phyloP scores from a whole-genome alignment of 148 eudicot species.

The Camellia japonica region DNA sequence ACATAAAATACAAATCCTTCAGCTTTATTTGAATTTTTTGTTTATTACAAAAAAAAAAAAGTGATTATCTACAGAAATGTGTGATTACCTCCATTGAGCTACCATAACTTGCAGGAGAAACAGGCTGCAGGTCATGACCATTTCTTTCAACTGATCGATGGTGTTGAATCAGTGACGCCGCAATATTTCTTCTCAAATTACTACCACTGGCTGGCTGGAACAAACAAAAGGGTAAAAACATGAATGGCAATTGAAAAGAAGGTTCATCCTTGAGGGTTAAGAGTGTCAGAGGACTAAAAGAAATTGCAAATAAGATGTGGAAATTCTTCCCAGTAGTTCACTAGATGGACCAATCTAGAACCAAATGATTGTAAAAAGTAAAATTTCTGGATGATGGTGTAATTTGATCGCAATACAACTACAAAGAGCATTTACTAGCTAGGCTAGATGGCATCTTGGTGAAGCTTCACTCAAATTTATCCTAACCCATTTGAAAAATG shows the following conservation, averaged over 20 bases:
- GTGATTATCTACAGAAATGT: too few species aligned
- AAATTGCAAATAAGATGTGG: background rate
- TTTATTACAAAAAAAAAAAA: too few species aligned
- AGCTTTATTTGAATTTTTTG: background rate
- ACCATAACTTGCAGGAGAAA: conserved; percentile 65
- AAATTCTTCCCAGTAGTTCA: background rate
- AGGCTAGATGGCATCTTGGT: background rate
- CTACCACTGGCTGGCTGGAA: conserved; percentile 48
- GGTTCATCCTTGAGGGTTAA: background rate
- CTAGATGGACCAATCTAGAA: background rate
- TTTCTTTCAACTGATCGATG: conserved; percentile 51
- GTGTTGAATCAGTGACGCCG: conserved; percentile 50
- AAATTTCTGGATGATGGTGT: background rate
- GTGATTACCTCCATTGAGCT: conserved; percentile 77
- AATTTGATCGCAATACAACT: background rate
- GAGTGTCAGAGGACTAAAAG: background rate
- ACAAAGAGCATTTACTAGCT: background rate
- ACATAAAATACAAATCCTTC: background rate
- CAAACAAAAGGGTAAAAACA: conserved; percentile 8
- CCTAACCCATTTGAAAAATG: background rate
- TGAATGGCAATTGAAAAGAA: conserved; percentile 5
- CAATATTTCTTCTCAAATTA: conserved; percentile 58
- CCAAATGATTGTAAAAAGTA: background rate
- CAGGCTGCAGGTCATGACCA: conserved; percentile 46
- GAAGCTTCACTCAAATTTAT: background rate